Evolutionary conservation across 169 alveolate species (phyloP), one percentile per base, ranked within the genome.

Genomic region (Amoebophrya sp.): DNA sequence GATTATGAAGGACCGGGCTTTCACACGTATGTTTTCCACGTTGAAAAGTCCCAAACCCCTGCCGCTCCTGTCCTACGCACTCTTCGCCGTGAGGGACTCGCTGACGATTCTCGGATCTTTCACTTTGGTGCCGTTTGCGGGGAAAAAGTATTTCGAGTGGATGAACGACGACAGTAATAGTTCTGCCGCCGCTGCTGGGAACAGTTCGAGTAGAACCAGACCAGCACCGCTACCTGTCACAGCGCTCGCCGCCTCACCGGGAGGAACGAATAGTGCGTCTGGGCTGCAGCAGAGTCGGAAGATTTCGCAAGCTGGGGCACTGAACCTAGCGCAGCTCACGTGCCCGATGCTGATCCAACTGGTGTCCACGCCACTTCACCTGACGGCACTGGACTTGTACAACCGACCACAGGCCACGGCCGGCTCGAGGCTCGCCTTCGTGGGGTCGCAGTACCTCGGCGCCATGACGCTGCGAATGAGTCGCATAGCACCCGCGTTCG

Each of bases 381-480:
- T 66, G 35, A 66, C 83, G 10, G 83, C 83, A 3, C 35, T 66
- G 35, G 83, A 66, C 35, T 25, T 66, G 29, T 66, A 66, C 83
- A 66, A 66, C 83, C 83, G 83, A 25, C 83, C 83, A 25, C 32
- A n/a, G 32, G 38, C 29, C 12, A 18, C 35, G 12, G 7, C 18
- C 83, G 38, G 7, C 39, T 0, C 2, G 32, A 2, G 83, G 32
- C 10, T n/a, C 35, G 18, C 12, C 35, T 66, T 66, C 83, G 83
- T 66, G 7, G 35, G 83, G 38, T 7, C 39, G 29, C 83, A 66
- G 83, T 66, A 66, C 83, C 32, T 66, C 39, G 83, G 83, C 39
- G 83, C 83, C 29, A 66, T 66, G 83, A 66, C 83, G 83, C 83
- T 66, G 10, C 83, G 83, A 2, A 66, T 66, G 83, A 7, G 38